Evolutionary conservation across 116 monocot species (phyloP), one percentile per base, ranked within the genome.

Genomic region (Papilionanthe hybrid): DNA sequence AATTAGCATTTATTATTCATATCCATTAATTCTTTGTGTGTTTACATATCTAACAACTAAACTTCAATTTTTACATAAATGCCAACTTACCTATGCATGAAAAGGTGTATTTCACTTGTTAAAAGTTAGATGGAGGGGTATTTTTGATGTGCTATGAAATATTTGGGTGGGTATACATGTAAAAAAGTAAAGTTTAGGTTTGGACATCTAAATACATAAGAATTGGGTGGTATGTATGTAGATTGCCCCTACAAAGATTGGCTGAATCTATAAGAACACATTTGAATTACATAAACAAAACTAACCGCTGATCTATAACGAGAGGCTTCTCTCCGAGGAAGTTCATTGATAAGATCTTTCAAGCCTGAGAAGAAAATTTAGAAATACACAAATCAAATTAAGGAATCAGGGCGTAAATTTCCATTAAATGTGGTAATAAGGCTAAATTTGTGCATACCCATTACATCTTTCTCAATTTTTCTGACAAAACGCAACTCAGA

Each of bases 301-400:
- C 82, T 60, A 75, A 90, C 90, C 90, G 78, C 65, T 78, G 85
- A 77, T 30, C 76, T 79, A 76, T 83, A 82, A 29, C 25, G 60
- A 83, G 90, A 83, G 79, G 85, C 83, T 66, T 90, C 87, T 78
- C 85, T 77, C 69, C 81, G 85, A 1, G 90, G 85, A 79, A 90
- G 83, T 67, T 87, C 86, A 81, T 68, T 75, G 27, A 87, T 78
- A 41, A 72, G 42, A 57, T 79, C 81, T 75, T 87, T 87, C 30
- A 90, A 49, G 78, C 81, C 90, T 90, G 77, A 76, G 29, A 55
- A 44, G 23, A 60, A 49, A 78, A 43, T 12, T 53, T 65, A 29
- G 25, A 32, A 10, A 19, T 42, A 42, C 44, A 44, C 28, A 60
- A 42, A 7, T 9, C 79, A 77, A 42, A 18, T 45, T 48, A 19